These are phyloP conservation scores for Narthecium ossifragum DNA, from an alignment of 106 monocot species.

Conservation along the genomic window DNA sequence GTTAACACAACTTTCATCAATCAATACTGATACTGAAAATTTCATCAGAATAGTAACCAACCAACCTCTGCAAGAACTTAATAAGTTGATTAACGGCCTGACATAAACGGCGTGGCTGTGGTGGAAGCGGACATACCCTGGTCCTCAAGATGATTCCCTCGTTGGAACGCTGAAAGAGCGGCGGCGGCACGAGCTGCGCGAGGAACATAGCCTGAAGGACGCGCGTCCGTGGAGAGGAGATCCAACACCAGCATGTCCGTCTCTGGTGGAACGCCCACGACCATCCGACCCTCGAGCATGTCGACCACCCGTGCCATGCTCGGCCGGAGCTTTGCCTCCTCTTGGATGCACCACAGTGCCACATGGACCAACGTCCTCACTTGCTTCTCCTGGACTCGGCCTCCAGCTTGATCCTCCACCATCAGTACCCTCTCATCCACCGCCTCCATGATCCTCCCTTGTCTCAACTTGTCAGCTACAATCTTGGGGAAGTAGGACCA, in stretches of 20 bases:
- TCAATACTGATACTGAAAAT: too few species aligned
- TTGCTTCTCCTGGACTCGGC: constrained; percentile 16
- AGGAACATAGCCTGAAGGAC: too few species aligned
- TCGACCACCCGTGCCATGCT: constrained; percentile 26
- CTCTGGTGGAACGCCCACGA: constrained; percentile 15
- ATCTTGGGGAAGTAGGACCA: constrained; percentile 36
- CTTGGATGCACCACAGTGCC: constrained; percentile 35
- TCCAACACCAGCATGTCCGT: constrained; percentile 23
- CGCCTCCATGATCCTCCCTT: constrained; percentile 31
- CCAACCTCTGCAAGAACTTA: too few species aligned
- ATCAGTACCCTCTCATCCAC: constrained; percentile 28
- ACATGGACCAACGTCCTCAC: constrained; percentile 16
- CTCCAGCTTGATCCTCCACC: neutral
- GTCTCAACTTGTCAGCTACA: constrained; percentile 24
- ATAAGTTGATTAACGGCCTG: too few species aligned
- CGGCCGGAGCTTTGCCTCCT: constrained; percentile 17
- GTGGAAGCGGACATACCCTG: too few species aligned
- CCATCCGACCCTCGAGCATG: constrained; percentile 23
- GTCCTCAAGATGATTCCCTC: too few species aligned
- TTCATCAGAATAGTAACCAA: too few species aligned
- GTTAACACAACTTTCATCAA: too few species aligned
- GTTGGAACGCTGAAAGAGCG: too few species aligned
- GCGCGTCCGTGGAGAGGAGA: constrained; percentile 2
- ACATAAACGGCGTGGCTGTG: too few species aligned
- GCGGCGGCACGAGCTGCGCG: neutral